Conservation (phyloP, 1,284 basidiomycete species). For the Phaffia rhodozyma region DNA sequence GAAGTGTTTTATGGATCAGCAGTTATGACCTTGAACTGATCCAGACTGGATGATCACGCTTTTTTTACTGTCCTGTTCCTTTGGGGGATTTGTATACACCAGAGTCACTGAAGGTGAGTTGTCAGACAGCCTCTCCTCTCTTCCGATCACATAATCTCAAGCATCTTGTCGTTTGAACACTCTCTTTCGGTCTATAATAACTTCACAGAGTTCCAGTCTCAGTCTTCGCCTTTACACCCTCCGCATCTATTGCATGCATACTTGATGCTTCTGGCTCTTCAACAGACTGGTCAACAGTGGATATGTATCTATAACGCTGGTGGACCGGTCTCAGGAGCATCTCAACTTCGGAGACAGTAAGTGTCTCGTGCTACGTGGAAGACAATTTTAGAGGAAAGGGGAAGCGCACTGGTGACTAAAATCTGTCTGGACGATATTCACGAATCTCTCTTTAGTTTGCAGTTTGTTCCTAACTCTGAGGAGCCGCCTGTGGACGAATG, state of each 20-base stretch:
- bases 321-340: conserved; percentile 7
- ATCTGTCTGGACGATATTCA: background rate
- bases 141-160: background rate
- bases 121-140: background rate
- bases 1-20: too few relatives aligned
- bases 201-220: conserved; percentile 13
- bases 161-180: background rate
- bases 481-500: conserved; percentile 10
- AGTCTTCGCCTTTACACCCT: conserved; percentile 12
- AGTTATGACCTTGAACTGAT: too few relatives aligned
- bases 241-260: conserved; percentile 17
- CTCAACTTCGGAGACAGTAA: conserved; percentile 14
- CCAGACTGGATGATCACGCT: too few relatives aligned
- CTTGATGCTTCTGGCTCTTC: conserved; percentile 13
- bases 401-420: background rate
- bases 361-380: background rate
- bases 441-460: background rate
- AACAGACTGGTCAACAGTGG: background rate
- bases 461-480: conserved; percentile 2
- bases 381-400: background rate
- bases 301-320: conserved; percentile 17
- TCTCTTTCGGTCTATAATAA: background rate
- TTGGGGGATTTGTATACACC: too few relatives aligned
- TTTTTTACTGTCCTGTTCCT: too few relatives aligned
- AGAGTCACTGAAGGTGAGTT: background rate